Percentiles rank a stretch among this genome's conserved stretches.
These are phyloP conservation scores for Claviceps spartinae DNA, from an alignment of 2,329 filamentous ascomycete genomes.

Conservation along the genomic window DNA sequence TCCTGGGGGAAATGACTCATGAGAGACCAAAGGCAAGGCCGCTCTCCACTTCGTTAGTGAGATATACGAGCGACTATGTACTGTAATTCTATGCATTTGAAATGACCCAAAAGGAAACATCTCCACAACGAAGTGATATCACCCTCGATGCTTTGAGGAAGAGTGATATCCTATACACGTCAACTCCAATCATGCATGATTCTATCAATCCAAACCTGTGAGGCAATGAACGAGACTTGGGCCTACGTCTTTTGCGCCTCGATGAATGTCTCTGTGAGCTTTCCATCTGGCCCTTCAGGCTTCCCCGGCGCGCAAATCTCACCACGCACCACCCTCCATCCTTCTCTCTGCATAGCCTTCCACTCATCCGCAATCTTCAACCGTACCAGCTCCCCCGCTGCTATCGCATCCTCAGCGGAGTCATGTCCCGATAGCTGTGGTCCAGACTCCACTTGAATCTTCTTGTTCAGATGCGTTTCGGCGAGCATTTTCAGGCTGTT, in stretches of 20 bases:
- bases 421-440: constrained; percentile 57
- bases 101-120: background rate
- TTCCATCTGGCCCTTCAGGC: constrained; percentile 8
- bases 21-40: background rate
- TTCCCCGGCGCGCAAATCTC: constrained; percentile 26
- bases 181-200: background rate
- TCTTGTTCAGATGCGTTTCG: constrained; percentile 52
- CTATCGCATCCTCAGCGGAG: constrained; percentile 78
- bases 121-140: no score
- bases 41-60: constrained; percentile 8
- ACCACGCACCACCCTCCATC: constrained; percentile 50
- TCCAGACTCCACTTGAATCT: constrained; percentile 60
- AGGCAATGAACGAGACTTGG: background rate
- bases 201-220: background rate
- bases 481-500: constrained; percentile 66
- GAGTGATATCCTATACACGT: background rate
- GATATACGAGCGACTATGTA: constrained; percentile 14
- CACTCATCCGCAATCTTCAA: constrained; percentile 58
- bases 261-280: constrained; percentile 25
- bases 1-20: background rate
- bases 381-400: constrained; percentile 75
- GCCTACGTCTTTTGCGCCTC: constrained; percentile 13
- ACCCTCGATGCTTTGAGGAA: background rate
- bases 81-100: constrained; percentile 23
- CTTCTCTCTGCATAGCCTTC: constrained; percentile 49